These are phyloP conservation scores for Plasmopara muralis DNA, from an alignment of 352 stramenopile species.

Conservation along the genomic window DNA sequence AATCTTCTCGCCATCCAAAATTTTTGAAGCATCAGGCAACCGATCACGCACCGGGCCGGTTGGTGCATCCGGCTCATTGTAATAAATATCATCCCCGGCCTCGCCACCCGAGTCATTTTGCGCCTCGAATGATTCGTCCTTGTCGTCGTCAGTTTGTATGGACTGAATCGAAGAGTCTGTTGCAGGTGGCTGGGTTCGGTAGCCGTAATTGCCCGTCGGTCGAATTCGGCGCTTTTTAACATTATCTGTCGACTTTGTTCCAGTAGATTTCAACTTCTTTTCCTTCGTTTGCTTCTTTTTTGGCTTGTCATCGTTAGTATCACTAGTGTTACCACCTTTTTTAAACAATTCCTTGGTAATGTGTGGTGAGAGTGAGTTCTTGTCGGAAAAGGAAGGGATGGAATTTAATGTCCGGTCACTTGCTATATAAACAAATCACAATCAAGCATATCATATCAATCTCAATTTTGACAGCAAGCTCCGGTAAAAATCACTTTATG, in stretches of 20 bases:
- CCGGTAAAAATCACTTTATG: too few species aligned
- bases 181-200: slow-evolving; percentile 36
- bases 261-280: slow-evolving; percentile 21
- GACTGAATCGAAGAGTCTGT: slow-evolving; percentile 41
- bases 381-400: slow-evolving; percentile 53
- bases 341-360: slow-evolving; percentile 60
- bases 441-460: too few species aligned
- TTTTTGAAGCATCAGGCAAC: slow-evolving; percentile 37
- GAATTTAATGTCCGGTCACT: slow-evolving; percentile 56
- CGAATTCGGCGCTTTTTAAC: slow-evolving; percentile 25
- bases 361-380: slow-evolving; percentile 36
- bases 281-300: slow-evolving; percentile 25
- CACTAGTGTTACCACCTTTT: slow-evolving; percentile 21
- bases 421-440: slow-evolving; percentile 17
- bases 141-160: slow-evolving; percentile 43
- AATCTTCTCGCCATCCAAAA: slow-evolving; percentile 22
- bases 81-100: slow-evolving; percentile 55
- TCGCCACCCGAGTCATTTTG: slow-evolving; percentile 38
- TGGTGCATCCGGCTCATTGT: slow-evolving; percentile 24
- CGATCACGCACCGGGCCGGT: slow-evolving; percentile 37
- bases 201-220: slow-evolving; percentile 38
- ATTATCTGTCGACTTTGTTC: slow-evolving; percentile 13
- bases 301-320: slow-evolving; percentile 24
- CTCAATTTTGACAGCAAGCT: too few species aligned
- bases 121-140: slow-evolving; percentile 51